Evolutionary conservation across 2,329 filamentous ascomycete genomes (phyloP), one percentile per base, ranked within the genome.

Genomic region (Lomentospora prolificans): DNA sequence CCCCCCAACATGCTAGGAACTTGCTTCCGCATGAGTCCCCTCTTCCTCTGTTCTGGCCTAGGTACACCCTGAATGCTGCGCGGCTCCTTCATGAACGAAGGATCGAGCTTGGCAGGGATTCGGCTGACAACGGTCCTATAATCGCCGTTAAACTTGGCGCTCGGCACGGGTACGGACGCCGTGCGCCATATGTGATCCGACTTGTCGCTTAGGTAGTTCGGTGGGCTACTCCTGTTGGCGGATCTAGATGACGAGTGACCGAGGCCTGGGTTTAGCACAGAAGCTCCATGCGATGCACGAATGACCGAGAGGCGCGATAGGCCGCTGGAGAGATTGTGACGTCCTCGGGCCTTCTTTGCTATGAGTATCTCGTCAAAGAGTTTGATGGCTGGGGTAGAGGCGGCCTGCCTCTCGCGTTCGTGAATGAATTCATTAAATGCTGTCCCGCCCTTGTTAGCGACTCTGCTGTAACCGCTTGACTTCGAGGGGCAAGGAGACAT

Each of bases 51-150:
- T 57, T 81, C 78, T 17, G 78, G 75, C 31, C 81, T 73, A 24
- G 90, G 90, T n/a, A 90, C 84, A 33, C 91, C 91, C 67, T 95
- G 90, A 39, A 96, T 92, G 59, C 89, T 84, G 57, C 91, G 81
- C 28, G 91, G 91, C 70, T 96, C 91, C 67, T 90, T 89, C 90
- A 97, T 96, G 50, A 96, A 75, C 12, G 84, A 81, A 3, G 86
- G 80, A 64, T 99, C 94, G 8, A 99, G 78, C 65, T 89, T 91
- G 6, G 89, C 84, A 4, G 94, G 94, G 36, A 89, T 84, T 61
- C 83, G 73, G 10, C 82, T 82, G 55, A 82, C 74, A 12, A 83
- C 75, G 30, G 76, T 70, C 57, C 78, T 76, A 69, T 86, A 86
- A 61, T 85, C 80, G 57, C 81, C 80, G 0, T 78, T 74, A 60